Evolutionary conservation across 1,284 basidiomycete species (phyloP), one percentile per base, ranked within the genome.

Genomic region (Pseudozyma pruni): DNA sequence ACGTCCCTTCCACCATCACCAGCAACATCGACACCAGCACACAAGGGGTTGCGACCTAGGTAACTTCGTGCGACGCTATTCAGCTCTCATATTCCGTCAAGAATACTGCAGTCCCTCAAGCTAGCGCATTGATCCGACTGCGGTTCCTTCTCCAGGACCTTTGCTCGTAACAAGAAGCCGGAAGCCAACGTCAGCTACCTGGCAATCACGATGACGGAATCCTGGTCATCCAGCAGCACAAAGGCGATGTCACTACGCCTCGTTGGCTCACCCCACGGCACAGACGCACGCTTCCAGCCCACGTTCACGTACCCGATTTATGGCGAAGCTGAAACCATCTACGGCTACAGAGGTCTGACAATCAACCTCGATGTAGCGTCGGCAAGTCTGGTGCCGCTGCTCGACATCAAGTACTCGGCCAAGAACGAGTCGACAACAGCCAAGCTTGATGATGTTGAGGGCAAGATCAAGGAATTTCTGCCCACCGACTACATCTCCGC

Each of bases 261-360:
- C 14, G 58, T 72, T 11, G 72, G 74, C 29, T 58, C 74, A 5
- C 70, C 70, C 0, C 6, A 67, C 22, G 64, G 70, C 22, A 49
- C 61, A 1, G 67, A 72, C 20, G 49, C 51, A 1, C 47, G 68
- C 0, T 80, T 80, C 52, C 71, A 76, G 29, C 79, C 79, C 0
- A 49, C 68, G 10, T 79, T 81, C 52, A 79, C 77, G n/a, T 79
- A 79, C 48, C 77, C 77, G 11, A 79, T 79, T 82, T 98, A 90
- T 81, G 95, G 95, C 49, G 92, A 97, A 77, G 91, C 95, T 54
- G 94, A 98, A 85, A 94, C 90, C 83, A 90, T 98, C 73, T 98
- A 95, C 83, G 95, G 95, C 3, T 98, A 97, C 84, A 87, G 76
- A 85, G 97, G 52, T 32, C 62, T 80, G 9, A 38, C 54, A n/a